Evolutionary conservation across 2,329 filamentous ascomycete genomes (phyloP).

Genomic region (Emmonsiellopsis sp.): DNA sequence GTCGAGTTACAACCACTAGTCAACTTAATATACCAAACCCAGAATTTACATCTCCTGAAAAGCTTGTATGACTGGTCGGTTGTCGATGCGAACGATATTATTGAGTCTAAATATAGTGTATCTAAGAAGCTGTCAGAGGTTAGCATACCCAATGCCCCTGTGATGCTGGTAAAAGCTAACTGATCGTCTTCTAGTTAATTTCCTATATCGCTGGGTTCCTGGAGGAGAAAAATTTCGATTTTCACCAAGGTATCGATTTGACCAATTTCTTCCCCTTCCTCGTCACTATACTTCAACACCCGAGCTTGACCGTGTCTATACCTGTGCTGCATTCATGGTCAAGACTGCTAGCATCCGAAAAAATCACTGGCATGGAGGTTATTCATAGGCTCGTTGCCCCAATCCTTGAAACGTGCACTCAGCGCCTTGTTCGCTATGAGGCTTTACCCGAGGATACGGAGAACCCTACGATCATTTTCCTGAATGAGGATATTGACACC

Average conservation of each 20-base stretch:
- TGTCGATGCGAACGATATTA: slow-evolving; percentile 70
- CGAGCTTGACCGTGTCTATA: slow-evolving; percentile 87
- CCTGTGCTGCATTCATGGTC: slow-evolving; percentile 87
- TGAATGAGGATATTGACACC: slow-evolving; percentile 91
- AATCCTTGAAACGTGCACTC: slow-evolving; percentile 72
- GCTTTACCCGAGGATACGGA: slow-evolving; percentile 71
- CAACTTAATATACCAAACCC: slow-evolving; percentile 66
- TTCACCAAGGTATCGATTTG: slow-evolving; percentile 58
- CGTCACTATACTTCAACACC: slow-evolving; percentile 67
- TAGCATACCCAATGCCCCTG: slow-evolving; percentile 17
- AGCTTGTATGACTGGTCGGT: slow-evolving; percentile 71
- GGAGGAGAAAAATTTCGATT: slow-evolving; percentile 61
- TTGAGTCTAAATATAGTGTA: slow-evolving; percentile 85
- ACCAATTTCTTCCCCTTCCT: slow-evolving; percentile 70
- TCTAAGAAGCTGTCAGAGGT: slow-evolving; percentile 93
- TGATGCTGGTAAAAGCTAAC: neutral
- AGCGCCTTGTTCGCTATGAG: slow-evolving; percentile 79
- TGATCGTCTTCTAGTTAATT: slow-evolving; percentile 51
- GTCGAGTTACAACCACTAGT: slow-evolving; percentile 71
- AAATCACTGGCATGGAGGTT: slow-evolving; percentile 51
- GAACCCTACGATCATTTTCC: slow-evolving; percentile 68
- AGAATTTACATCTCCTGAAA: slow-evolving; percentile 61
- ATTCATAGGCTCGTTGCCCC: slow-evolving; percentile 58
- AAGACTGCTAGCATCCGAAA: slow-evolving; percentile 62
- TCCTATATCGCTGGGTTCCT: slow-evolving; percentile 78